These are phyloP conservation scores for Melanogaster broomeanus DNA, from an alignment of 768 basidiomycete genomes.

Conservation along the genomic window DNA sequence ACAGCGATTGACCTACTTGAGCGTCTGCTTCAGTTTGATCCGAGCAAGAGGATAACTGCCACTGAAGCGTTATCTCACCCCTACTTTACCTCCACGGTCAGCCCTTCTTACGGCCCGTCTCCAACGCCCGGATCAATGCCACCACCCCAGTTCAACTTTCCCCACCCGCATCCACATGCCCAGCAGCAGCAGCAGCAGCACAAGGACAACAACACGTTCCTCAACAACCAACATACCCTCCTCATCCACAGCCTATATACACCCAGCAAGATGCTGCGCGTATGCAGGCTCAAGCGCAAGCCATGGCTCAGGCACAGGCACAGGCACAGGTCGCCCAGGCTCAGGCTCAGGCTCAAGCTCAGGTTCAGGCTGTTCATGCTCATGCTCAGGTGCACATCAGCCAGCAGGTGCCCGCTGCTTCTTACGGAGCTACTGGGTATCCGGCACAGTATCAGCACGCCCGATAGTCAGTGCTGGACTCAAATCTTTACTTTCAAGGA, in stretches of 20 bases:
- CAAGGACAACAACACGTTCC: slow-evolving; percentile 40
- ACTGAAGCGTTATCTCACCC: slow-evolving; percentile 90
- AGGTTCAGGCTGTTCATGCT: slow-evolving; percentile 40
- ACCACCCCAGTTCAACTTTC: slow-evolving; percentile 68
- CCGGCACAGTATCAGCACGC: slow-evolving; percentile 35
- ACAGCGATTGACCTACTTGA: slow-evolving; percentile 91
- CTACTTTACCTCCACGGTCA: slow-evolving; percentile 71
- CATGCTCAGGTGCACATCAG: slow-evolving; percentile 40
- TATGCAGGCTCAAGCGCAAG: slow-evolving; percentile 46
- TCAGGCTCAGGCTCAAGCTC: slow-evolving; percentile 34
- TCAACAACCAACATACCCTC: slow-evolving; percentile 32
- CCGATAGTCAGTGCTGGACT: slow-evolving; percentile 17
- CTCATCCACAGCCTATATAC: slow-evolving; percentile 35
- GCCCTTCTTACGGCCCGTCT: slow-evolving; percentile 33
- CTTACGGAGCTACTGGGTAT: slow-evolving; percentile 27
- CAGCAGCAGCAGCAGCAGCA: slow-evolving; percentile 50
- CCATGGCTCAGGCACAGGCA: slow-evolving; percentile 43
- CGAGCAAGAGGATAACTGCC: slow-evolving; percentile 87
- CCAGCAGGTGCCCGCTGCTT: slow-evolving; percentile 22
- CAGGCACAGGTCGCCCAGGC: slow-evolving; percentile 31
- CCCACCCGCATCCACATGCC: slow-evolving; percentile 57
- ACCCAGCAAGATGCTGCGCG: slow-evolving; percentile 34
- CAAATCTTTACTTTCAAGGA: background rate
- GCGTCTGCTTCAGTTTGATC: slow-evolving; percentile 94
- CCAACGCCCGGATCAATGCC: slow-evolving; percentile 57